phyloP scores from a whole-genome alignment of 192 early-diverging fungal genomes.

The Neocallimastix lanati region DNA sequence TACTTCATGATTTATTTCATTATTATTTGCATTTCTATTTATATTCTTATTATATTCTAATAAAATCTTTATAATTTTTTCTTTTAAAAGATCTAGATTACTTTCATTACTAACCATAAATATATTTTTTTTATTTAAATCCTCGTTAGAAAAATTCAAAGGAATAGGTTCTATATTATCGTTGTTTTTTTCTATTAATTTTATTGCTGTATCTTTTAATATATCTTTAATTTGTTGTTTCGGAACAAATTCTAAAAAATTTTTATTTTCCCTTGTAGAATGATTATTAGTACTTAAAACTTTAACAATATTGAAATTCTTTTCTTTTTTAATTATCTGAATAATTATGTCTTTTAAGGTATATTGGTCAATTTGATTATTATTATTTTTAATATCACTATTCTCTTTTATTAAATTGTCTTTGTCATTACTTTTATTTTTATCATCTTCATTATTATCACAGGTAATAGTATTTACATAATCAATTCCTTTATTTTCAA shows the following conservation, averaged over 20 bases:
- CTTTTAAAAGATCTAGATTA: background rate
- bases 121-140: background rate
- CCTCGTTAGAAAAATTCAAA: background rate
- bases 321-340: background rate
- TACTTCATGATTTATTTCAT: no score
- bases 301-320: background rate
- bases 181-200: background rate
- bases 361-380: background rate
- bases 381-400: background rate
- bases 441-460: background rate
- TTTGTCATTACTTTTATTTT: background rate
- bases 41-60: background rate
- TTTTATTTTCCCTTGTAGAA: background rate
- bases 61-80: background rate
- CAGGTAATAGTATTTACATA: background rate
- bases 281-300: background rate
- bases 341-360: background rate
- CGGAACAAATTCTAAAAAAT: background rate
- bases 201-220: background rate
- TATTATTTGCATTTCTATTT: no score
- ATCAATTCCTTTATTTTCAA: background rate
- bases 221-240: background rate
- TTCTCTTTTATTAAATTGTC: background rate
- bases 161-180: background rate
- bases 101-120: background rate